Evolutionary conservation across 2,329 filamentous ascomycete species (phyloP), one percentile per base, ranked within the genome.

Genomic region (Alternaria tenuissima): DNA sequence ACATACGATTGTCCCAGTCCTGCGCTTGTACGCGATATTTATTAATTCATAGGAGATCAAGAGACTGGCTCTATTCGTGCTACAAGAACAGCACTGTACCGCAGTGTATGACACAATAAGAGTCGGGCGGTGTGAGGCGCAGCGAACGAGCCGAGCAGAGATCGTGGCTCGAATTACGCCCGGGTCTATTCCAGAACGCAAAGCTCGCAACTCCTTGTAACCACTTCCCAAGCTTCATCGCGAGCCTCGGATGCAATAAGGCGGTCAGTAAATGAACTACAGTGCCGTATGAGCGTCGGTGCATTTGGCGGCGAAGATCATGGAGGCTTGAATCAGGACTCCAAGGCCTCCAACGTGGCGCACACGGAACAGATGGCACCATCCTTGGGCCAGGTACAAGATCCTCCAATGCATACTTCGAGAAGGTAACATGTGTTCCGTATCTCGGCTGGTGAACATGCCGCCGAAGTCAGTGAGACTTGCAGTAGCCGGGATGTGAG

Each of bases 281-380:
- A 36, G 20, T 16, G 46, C 46, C 32, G 14, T 22, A n/a, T 26
- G 14, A 22, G 20, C 24, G 46, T 20, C 46, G 34, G 12, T 43
- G 24, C 42, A 22, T 47, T 41, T 58, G 22, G 28, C 49, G 41
- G 49, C 20, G 52, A 30, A 47, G 41, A 20, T 52, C 49, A 22
- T 47, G 20, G 49, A 58, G 32, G 34, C 41, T 46, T n/a, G 42
- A 32, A 49, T 52, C 52, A 58, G 55, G 55, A 52, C 55, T 54
- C 48, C 49, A 57, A 57, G 56, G 56, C 56, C 42, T 59, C 51
- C 52, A 55, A 47, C 34, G 43, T 48, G 56, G 51, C 51, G 46
- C 36, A 52, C 46, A 32, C 52, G 56, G 52, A 26, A 42, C 43
- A 43, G 51, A 38, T 58, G 55, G 43, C 32, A 41, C 22, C 20